Evolutionary conservation across 257 asterid genomes (phyloP), one percentile per base, ranked within the genome.

Genomic region (Nicotiana paniculata): DNA sequence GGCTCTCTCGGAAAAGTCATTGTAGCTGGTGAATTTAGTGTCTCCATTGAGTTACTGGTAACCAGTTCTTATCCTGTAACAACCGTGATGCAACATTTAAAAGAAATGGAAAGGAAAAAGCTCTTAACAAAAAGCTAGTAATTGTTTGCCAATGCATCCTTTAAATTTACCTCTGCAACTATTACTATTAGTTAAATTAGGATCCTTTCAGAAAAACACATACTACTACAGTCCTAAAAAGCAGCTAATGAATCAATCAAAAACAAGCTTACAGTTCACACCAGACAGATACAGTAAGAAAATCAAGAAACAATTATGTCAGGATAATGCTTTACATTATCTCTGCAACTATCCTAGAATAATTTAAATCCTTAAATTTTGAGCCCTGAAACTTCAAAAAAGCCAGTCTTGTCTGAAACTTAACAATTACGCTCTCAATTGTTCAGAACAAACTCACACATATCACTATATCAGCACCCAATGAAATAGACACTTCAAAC

Each of bases 1-100:
- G 96, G 92, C 83, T 87, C 97, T 70, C 89, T 88, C 59, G 93
- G 93, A 48, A 92, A 87, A 6, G 90, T 89, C 86, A 81, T 81
- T 16, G 95, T 72, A 84, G 93, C 91, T 74, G 89, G 67, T 84
- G 93, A 84, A 78, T 86, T 83, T 89, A 91, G 82, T 81, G 93
- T 86, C 94, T 92, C 95, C 92, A 90, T 90, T 66, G 33, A 81
- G 89, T 64, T 59, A 86, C 84, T 75, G 64, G 88, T 81, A 86
- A 24, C 78, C 85, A 64, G 69, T 83, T 85, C 85, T 86, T 87
- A 79, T 87, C 91, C 96, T 91, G 91, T 83, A 88, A 82, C 89
- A 85, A 83, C 62, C 86, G 85, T 24, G 64, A 70, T 4, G 65
- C 63, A 78, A 55, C 15, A 18, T 57, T 24, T 46, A 18, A 77